Base-by-base conservation (phyloP, 2,329 filamentous ascomycete genomes). In the Penicillium sp. region DNA sequence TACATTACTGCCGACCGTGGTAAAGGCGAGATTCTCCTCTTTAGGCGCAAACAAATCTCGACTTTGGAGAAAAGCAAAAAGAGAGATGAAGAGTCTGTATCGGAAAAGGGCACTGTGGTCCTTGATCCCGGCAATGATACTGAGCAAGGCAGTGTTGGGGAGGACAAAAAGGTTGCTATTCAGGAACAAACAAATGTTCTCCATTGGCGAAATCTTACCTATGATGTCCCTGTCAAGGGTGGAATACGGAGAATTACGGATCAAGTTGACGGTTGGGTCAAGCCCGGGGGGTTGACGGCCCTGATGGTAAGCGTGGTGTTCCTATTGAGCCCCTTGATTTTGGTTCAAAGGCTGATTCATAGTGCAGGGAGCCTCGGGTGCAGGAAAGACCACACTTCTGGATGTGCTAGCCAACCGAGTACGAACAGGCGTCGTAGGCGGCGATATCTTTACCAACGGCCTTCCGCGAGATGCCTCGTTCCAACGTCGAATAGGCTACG, bases 221-320 rank as follows among this genome's bases (percentile, higher is more conserved):
- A 90, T 65, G 86, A 90, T 57, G 88, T 91, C 71, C 83, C 84
- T 63, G 90, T 95, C 74, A 93, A 93, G 77, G 80, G 81, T 8
- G 85, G 92, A 64, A 76, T 80, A 1, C 83, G 91, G 10, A 84
- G 88, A 31, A 88, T 96, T 63, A 79, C 96, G 59, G 87, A 96
- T 66, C 80, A 93, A 60, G 89, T 96, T 13, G 88, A 93, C 66
- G 92, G 92, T 25, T 96, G 90, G 89, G 91, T 96, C 54, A 92
- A 93, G 75, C 92, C 92, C 4, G 92, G 92, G 55, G 95, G 90
- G 7, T 70, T 96, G 50, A 96, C 91, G 3, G 33, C 33, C 16
- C 33, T 37, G 3, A 37, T 37, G 91, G 80, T 95, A 5, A 96
- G 96, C 5, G 1, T 16, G 7, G 16, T n/a, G 33, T 37, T 37